Conservation (phyloP, 306 rosid species). For the Dryas drummondii region DNA sequence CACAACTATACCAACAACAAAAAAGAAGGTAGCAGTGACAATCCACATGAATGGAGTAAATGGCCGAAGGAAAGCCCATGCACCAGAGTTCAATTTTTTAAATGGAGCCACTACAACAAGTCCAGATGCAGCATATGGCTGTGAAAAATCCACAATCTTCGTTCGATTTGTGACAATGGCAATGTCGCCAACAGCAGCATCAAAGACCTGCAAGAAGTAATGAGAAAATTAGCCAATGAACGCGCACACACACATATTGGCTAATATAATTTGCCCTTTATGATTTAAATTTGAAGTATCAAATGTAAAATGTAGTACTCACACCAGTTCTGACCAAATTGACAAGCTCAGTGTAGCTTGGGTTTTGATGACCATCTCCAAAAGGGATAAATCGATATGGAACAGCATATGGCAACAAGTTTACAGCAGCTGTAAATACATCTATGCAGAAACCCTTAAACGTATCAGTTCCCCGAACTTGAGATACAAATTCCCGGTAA, state of each 20-base stretch:
- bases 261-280: neutral
- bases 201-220: slow-evolving; percentile 48
- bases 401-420: slow-evolving; percentile 81
- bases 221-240: slow-evolving; percentile 27
- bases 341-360: slow-evolving; percentile 76
- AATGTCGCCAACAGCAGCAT: slow-evolving; percentile 87
- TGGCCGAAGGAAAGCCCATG: slow-evolving; percentile 93
- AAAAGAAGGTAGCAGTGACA: slow-evolving; percentile 66
- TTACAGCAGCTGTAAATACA: slow-evolving; percentile 77
- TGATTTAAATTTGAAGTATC: slow-evolving; percentile 14
- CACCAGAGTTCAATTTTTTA: slow-evolving; percentile 66
- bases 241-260: neutral
- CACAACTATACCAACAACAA: slow-evolving; percentile 76
- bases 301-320: slow-evolving; percentile 38
- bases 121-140: slow-evolving; percentile 88
- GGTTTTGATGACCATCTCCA: slow-evolving; percentile 74
- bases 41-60: slow-evolving; percentile 79
- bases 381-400: slow-evolving; percentile 64
- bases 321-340: slow-evolving; percentile 61
- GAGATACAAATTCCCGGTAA: slow-evolving; percentile 70
- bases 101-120: slow-evolving; percentile 88
- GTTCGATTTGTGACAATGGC: slow-evolving; percentile 88
- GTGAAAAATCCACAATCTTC: slow-evolving; percentile 82
- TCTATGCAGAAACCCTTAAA: slow-evolving; percentile 90
- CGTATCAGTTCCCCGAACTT: slow-evolving; percentile 55